These are phyloP conservation scores for Collybia sordida DNA, from an alignment of 768 basidiomycete species.

Conservation along the genomic window DNA sequence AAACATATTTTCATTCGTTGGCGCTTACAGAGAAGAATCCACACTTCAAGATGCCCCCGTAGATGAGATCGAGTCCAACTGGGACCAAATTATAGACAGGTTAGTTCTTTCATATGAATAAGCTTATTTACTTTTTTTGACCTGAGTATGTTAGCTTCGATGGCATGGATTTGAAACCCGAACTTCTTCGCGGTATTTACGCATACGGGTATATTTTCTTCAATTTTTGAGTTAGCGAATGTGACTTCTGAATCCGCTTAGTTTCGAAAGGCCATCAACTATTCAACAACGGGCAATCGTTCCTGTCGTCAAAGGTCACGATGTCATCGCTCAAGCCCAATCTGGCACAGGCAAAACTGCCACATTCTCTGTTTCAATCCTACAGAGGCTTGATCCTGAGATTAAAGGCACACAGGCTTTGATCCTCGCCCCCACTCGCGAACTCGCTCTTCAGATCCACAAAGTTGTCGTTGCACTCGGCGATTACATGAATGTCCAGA, in stretches of 20 bases:
- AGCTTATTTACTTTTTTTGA: conserved; percentile 4
- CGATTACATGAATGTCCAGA: conserved; percentile 95
- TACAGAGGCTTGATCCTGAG: conserved; percentile 51
- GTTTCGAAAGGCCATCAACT: conserved; percentile 97
- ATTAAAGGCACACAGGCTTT: conserved; percentile 95
- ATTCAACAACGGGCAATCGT: conserved; percentile 99
- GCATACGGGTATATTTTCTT: conserved; percentile 80
- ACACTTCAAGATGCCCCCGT: conserved; percentile 78
- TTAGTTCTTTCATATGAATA: conserved; percentile 41
- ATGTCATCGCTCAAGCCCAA: conserved; percentile 98
- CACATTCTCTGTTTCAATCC: conserved; percentile 98
- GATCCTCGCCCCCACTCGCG: conserved; percentile 96
- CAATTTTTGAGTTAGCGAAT: conserved; percentile 1
- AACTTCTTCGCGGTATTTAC: conserved; percentile 97
- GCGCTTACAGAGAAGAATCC: conserved; percentile 52
- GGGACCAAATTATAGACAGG: conserved; percentile 98
- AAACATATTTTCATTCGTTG: background rate
- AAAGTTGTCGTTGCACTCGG: conserved; percentile 96
- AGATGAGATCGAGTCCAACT: conserved; percentile 97
- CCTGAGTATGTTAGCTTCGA: conserved; percentile 67
- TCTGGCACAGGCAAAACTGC: conserved; percentile 99
- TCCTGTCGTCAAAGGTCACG: conserved; percentile 96
- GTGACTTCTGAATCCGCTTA: conserved; percentile 23
- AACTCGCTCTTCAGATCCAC: conserved; percentile 99
- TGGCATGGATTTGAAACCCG: conserved; percentile 97